Conservation (phyloP, 2,329 filamentous ascomycete genomes). For the Trichoderma koningiopsis region DNA sequence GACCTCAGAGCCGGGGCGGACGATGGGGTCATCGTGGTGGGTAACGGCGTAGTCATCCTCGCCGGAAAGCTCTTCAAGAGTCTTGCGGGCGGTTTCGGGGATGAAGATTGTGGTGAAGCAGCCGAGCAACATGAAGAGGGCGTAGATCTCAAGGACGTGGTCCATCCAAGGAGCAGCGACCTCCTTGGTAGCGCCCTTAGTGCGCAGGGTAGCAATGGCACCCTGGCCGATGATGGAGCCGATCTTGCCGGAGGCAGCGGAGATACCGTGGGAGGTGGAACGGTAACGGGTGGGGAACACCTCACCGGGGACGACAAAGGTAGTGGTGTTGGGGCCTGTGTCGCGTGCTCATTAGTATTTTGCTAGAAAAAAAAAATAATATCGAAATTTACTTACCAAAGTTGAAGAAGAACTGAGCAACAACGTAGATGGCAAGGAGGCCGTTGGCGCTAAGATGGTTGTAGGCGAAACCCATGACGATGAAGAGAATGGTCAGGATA, state of each 20-base stretch:
- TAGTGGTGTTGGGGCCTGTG: slow-evolving; percentile 56
- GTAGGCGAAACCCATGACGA: slow-evolving; percentile 66
- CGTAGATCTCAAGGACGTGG: slow-evolving; percentile 74
- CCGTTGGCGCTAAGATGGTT: slow-evolving; percentile 53
- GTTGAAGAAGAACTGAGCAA: slow-evolving; percentile 63
- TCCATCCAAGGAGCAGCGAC: slow-evolving; percentile 66
- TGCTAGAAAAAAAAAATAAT: neutral
- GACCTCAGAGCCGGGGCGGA: slow-evolving; percentile 10
- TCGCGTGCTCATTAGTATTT: neutral
- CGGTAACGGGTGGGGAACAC: slow-evolving; percentile 60
- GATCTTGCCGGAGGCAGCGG: slow-evolving; percentile 57
- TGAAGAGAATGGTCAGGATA: slow-evolving; percentile 62
- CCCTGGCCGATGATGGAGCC: slow-evolving; percentile 60
- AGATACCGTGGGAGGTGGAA: slow-evolving; percentile 60
- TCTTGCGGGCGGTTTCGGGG: slow-evolving; percentile 74
- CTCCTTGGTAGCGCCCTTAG: slow-evolving; percentile 43
- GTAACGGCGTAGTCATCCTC: slow-evolving; percentile 39
- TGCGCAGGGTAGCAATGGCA: slow-evolving; percentile 58
- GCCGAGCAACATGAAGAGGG: slow-evolving; percentile 76
- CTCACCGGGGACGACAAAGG: slow-evolving; percentile 60
- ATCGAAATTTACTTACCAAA: slow-evolving; percentile 43
- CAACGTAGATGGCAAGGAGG: slow-evolving; percentile 57
- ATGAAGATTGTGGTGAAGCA: slow-evolving; percentile 69
- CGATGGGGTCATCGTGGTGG: neutral
- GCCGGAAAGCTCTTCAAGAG: slow-evolving; percentile 63